These are phyloP conservation scores for Stropharia rugosoannulata DNA, from an alignment of 768 basidiomycete species.

Conservation along the genomic window DNA sequence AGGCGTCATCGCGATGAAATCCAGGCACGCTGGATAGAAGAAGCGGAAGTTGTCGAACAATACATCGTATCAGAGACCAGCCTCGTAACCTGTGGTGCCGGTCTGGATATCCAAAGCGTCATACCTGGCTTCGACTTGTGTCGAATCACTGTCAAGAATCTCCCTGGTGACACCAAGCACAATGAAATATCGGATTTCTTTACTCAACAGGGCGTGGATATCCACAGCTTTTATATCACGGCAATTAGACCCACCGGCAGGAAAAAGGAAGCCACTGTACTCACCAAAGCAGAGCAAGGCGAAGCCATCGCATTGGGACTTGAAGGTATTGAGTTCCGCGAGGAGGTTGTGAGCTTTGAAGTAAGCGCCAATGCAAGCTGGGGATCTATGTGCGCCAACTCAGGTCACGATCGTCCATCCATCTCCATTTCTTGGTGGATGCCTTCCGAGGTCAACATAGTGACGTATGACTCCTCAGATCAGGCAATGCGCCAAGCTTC, in stretches of 20 bases:
- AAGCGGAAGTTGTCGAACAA: slow-evolving; percentile 41
- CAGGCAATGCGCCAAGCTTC: slow-evolving; percentile 33
- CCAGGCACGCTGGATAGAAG: slow-evolving; percentile 23
- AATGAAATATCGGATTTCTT: slow-evolving; percentile 44
- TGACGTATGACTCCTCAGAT: slow-evolving; percentile 33
- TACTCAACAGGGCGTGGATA: slow-evolving; percentile 22
- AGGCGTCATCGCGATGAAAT: slow-evolving; percentile 7
- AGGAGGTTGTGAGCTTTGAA: slow-evolving; percentile 41
- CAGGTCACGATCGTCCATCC: slow-evolving; percentile 31
- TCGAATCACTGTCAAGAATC: slow-evolving; percentile 41
- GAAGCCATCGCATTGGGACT: slow-evolving; percentile 40
- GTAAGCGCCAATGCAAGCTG: slow-evolving; percentile 35
- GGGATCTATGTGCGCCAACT: slow-evolving; percentile 39
- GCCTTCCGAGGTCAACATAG: slow-evolving; percentile 47
- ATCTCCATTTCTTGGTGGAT: slow-evolving; percentile 51
- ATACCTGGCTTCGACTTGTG: slow-evolving; percentile 54
- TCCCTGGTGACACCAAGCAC: slow-evolving; percentile 38
- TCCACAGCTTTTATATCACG: slow-evolving; percentile 26
- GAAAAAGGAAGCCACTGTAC: slow-evolving; percentile 39
- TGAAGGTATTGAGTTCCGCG: slow-evolving; percentile 48
- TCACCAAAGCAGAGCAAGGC: slow-evolving; percentile 41
- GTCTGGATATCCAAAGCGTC: slow-evolving; percentile 42
- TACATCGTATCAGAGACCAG: slow-evolving; percentile 45
- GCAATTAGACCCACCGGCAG: slow-evolving; percentile 16
- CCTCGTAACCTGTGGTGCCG: slow-evolving; percentile 49